A percentile compares a stretch with the other conserved stretches of the same genome.
Evolutionary conservation across 202 grass and related monocot species (phyloP).

Genomic region (Panicum hallii): DNA sequence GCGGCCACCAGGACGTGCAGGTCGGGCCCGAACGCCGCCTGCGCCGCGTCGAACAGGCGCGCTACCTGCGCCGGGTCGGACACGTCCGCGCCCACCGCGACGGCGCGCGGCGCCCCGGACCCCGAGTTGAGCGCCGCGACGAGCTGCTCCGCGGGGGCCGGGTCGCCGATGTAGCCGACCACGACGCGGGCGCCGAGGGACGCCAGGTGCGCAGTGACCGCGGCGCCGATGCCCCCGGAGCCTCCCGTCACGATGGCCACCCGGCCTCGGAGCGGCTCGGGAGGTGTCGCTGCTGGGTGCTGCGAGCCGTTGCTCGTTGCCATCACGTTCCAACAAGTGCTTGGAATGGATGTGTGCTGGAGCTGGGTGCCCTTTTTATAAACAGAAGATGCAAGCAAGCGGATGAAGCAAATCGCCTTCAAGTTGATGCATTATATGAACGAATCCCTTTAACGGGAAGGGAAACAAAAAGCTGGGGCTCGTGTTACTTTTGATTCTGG

Average conservation of each 20-base stretch:
- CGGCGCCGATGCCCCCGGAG: slow-evolving; percentile 53
- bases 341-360: neutral
- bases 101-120: neutral
- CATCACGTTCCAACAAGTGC: neutral
- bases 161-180: slow-evolving; percentile 49
- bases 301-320: neutral
- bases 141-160: slow-evolving; percentile 26
- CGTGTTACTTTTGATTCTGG: too few relatives aligned
- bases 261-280: neutral
- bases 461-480: too few relatives aligned
- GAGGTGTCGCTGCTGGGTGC: neutral
- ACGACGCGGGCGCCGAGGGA: slow-evolving; percentile 53
- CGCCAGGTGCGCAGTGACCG: slow-evolving; percentile 48
- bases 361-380: neutral
- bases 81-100: slow-evolving; percentile 47
- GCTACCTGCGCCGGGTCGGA: slow-evolving; percentile 37
- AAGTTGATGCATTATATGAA: too few relatives aligned
- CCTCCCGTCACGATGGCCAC: slow-evolving; percentile 59
- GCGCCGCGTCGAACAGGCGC: slow-evolving; percentile 49
- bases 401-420: too few relatives aligned
- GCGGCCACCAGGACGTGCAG: slow-evolving; percentile 53
- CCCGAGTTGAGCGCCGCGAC: slow-evolving; percentile 40
- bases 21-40: slow-evolving; percentile 36
- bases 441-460: too few relatives aligned
- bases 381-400: neutral